phyloP scores from a whole-genome alignment of 169 alveolate species.

The Theileria annulata region DNA sequence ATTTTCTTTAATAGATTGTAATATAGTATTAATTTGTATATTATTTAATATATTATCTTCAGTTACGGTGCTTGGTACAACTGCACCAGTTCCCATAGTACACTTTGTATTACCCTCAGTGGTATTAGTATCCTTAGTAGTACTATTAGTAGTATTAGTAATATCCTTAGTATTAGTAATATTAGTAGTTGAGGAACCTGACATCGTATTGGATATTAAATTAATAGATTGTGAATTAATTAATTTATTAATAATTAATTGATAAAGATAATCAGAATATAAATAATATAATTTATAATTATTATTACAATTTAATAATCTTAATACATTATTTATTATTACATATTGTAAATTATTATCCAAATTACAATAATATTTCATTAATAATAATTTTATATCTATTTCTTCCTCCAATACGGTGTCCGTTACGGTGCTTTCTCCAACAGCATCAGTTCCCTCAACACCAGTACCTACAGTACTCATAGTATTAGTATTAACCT shows the following conservation, averaged over 20 bases:
- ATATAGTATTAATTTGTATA: neutral
- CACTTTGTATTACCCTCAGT: too few relatives aligned
- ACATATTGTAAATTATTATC: neutral
- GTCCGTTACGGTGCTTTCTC: neutral
- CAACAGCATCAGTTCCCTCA: neutral
- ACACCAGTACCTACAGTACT: too few relatives aligned
- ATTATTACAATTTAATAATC: neutral
- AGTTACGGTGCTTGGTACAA: too few relatives aligned
- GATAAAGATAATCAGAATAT: neutral
- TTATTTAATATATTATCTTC: neutral
- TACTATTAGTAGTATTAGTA: too few relatives aligned
- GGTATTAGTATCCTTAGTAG: too few relatives aligned
- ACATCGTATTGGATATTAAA: neutral
- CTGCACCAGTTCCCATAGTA: too few relatives aligned
- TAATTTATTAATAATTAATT: neutral
- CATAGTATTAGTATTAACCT: too few relatives aligned
- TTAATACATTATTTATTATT: neutral
- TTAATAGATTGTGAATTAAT: neutral
- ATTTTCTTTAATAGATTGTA: neutral
- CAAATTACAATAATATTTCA: neutral
- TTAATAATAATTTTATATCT: neutral
- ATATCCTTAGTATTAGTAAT: too few relatives aligned
- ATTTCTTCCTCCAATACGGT: too few relatives aligned
- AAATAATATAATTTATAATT: neutral
- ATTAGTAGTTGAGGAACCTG: too few relatives aligned